Percentiles rank a stretch among this genome's conserved stretches.
These are phyloP conservation scores for Apophysomyces sp. DNA, from an alignment of 371 early-diverging fungal genomes.

Conservation along the genomic window DNA sequence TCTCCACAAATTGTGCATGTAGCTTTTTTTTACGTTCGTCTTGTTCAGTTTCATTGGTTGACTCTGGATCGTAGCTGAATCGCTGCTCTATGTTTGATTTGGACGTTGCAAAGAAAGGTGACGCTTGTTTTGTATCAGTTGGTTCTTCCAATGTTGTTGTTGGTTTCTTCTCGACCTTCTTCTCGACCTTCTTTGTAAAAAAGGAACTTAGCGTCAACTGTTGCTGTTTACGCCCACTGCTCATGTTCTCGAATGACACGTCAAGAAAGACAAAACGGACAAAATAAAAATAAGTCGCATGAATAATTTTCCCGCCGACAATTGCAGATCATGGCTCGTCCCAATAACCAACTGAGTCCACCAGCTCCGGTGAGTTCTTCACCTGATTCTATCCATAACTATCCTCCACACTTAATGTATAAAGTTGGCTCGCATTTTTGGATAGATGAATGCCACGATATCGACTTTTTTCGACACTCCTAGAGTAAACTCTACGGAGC, in stretches of 20 bases:
- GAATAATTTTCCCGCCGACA: neutral
- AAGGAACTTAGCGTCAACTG: conserved; percentile 27
- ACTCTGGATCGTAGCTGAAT: neutral
- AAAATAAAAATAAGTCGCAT: neutral
- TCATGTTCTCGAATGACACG: conserved; percentile 15
- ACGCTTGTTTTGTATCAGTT: neutral
- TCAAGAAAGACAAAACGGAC: conserved; percentile 1
- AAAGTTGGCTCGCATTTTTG: too few relatives aligned
- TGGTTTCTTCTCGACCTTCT: conserved; percentile 1
- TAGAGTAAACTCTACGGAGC: too few relatives aligned
- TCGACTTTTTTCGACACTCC: too few relatives aligned
- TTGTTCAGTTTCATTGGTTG: neutral
- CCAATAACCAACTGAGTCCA: too few relatives aligned
- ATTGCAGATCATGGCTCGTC: too few relatives aligned
- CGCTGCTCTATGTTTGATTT: neutral
- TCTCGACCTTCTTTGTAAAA: conserved; percentile 11
- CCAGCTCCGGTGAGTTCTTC: too few relatives aligned
- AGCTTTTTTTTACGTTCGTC: conserved; percentile 9
- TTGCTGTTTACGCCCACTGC: conserved; percentile 11
- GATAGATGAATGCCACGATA: too few relatives aligned
- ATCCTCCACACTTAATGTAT: too few relatives aligned
- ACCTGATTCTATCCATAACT: too few relatives aligned
- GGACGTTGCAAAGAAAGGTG: neutral
- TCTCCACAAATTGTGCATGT: conserved; percentile 27
- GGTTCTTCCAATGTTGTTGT: neutral